These are phyloP conservation scores for Mediolabrus comicus DNA, from an alignment of 108 stramenopile genomes.

Conservation along the genomic window DNA sequence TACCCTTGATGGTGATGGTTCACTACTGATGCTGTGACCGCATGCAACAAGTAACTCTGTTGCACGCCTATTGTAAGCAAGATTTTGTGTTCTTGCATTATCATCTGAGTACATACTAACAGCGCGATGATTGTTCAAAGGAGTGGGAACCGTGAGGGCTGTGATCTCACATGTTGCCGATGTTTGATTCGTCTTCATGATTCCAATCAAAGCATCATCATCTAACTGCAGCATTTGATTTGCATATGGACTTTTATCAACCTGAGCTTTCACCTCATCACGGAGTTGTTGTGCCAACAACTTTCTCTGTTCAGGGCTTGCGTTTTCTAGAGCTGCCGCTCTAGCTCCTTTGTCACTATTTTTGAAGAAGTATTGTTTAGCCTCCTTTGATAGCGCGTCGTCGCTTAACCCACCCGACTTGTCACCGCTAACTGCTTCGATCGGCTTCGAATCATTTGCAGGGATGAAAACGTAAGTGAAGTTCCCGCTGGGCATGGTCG, in stretches of 20 bases:
- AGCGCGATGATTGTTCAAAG: slow-evolving; percentile 50
- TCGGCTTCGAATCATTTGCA: slow-evolving; percentile 48
- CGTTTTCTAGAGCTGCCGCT: slow-evolving; percentile 34
- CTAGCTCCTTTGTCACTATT: slow-evolving; percentile 41
- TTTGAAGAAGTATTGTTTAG: slow-evolving; percentile 67
- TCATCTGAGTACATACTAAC: slow-evolving; percentile 75
- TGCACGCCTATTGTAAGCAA: slow-evolving; percentile 60
- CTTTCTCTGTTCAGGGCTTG: slow-evolving; percentile 56
- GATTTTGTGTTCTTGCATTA: slow-evolving; percentile 45
- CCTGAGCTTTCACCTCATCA: slow-evolving; percentile 25
- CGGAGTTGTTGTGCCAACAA: slow-evolving; percentile 58
- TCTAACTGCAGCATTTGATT: slow-evolving; percentile 42
- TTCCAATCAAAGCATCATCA: slow-evolving; percentile 54
- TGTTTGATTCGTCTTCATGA: slow-evolving; percentile 42
- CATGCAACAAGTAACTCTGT: slow-evolving; percentile 57
- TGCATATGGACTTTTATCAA: slow-evolving; percentile 19
- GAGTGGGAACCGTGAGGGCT: slow-evolving; percentile 63
- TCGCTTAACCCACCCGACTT: slow-evolving; percentile 66
- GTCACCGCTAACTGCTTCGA: slow-evolving; percentile 33
- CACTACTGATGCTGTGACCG: slow-evolving; percentile 46
- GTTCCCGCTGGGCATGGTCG: slow-evolving; percentile 11
- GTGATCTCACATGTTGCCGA: slow-evolving; percentile 69
- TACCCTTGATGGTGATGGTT: slow-evolving; percentile 22
- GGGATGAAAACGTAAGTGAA: slow-evolving; percentile 69
- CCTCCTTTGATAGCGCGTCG: slow-evolving; percentile 57